phyloP scores from a whole-genome alignment of 139 green algal genomes.

The Picochlorum sp. region DNA sequence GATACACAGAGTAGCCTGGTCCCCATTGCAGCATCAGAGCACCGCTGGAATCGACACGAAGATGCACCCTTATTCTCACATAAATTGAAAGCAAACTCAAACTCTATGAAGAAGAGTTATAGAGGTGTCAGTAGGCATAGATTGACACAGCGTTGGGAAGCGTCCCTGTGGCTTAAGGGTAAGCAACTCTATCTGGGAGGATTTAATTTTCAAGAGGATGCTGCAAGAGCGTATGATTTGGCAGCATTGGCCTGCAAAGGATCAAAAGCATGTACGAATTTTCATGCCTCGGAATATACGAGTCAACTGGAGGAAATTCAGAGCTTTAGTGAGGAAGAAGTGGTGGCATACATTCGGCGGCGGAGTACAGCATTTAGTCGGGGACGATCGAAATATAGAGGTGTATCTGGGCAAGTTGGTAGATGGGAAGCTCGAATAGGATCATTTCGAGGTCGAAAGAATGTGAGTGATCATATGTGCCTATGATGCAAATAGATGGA shows the following conservation, averaged over 20 bases:
- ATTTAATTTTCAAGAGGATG: constrained; percentile 44
- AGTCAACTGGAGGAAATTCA: constrained; percentile 28
- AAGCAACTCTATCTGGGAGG: constrained; percentile 59
- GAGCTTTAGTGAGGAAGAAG: constrained; percentile 31
- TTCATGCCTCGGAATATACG: constrained; percentile 22
- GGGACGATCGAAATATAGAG: constrained; percentile 45
- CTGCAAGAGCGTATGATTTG: constrained; percentile 49
- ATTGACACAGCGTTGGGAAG: constrained; percentile 59
- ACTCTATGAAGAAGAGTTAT: not conserved
- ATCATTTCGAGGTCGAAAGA: constrained; percentile 49
- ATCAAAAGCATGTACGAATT: constrained; percentile 41
- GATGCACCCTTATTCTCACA: not conserved
- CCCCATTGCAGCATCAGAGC: not conserved
- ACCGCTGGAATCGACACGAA: not conserved
- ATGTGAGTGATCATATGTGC: constrained; percentile 27
- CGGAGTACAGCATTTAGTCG: constrained; percentile 45
- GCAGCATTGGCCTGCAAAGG: constrained; percentile 54
- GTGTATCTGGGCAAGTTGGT: constrained; percentile 48
- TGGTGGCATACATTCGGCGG: constrained; percentile 47
- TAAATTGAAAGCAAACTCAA: not conserved
- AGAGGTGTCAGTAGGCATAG: constrained; percentile 28
- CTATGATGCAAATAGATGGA: not conserved
- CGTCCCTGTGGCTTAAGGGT: constrained; percentile 47
- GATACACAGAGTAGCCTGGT: no score
- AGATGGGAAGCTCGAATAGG: constrained; percentile 65